Evolutionary conservation across 2,329 filamentous ascomycete species (phyloP), one percentile per base, ranked within the genome.

Genomic region (Orbilia brochopaga): DNA sequence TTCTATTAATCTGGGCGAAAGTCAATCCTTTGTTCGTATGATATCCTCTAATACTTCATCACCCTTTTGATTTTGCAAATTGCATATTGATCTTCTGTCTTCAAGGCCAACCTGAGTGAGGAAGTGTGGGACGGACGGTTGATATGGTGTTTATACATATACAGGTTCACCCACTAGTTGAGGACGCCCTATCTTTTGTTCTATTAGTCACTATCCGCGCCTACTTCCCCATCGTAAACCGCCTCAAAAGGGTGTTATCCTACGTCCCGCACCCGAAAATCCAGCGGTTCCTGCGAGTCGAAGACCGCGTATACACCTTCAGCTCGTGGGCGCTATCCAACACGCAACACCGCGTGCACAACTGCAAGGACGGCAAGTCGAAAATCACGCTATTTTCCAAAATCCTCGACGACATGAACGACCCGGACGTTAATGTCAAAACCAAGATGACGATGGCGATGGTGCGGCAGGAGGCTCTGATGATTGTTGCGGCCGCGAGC

Each of bases 401-500:
- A 42, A 6, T 42, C n/a, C 3, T 42, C 5, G 15, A 35, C 15
- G 32, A 63, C 23, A 11, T 11, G n/a, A n/a, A 59, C 7, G 50
- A 69, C n/a, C 32, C 58, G 7, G 27, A 19, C 2, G 8, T 30
- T 15, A 55, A 40, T 7, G 10, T 23, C 13, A 63, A 59, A 27
- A 37, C 54, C 19, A n/a, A n/a, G n/a, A n/a, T n/a, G n/a, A n/a
- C n/a, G n/a, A n/a, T n/a, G n/a, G n/a, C n/a, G n/a, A n/a, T n/a
- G n/a, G n/a, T n/a, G n/a, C n/a, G n/a, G n/a, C n/a, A n/a, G n/a
- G n/a, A n/a, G n/a, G n/a, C n/a, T n/a, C n/a, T n/a, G n/a, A 13
- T 13, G 23, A 19, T 32, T 48, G 11, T 69, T 2, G 35, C 62
- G 15, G 65, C 21, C 1, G 65, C 57, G 15, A 59, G 17, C 46